phyloP scores from a whole-genome alignment of 2,329 filamentous ascomycete genomes.

The Botrytis galanthina region DNA sequence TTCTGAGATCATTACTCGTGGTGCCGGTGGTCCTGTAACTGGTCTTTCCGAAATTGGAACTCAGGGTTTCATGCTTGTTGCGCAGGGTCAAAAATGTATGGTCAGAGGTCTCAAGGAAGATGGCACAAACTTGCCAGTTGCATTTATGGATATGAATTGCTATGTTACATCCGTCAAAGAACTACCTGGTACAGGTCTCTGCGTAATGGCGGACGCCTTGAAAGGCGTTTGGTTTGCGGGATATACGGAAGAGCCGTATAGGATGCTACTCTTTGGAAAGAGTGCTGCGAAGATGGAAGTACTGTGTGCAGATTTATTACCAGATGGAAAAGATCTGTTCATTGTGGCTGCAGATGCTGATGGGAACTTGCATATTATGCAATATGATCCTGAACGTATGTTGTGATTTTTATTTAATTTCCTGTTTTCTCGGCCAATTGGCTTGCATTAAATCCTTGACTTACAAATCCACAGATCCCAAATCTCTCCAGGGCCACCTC shows the following conservation, averaged over 20 bases:
- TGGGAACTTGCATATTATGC: constrained; percentile 81
- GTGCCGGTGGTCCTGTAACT: constrained; percentile 87
- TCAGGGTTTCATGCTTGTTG: constrained; percentile 83
- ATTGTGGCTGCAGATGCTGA: constrained; percentile 82
- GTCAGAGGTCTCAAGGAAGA: constrained; percentile 95
- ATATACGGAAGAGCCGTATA: constrained; percentile 95
- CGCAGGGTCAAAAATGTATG: constrained; percentile 97
- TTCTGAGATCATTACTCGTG: constrained; percentile 86
- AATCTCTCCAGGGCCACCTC: constrained; percentile 84
- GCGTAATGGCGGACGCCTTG: constrained; percentile 82
- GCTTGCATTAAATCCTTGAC: neutral
- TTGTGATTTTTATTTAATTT: constrained; percentile 28
- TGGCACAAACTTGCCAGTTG: constrained; percentile 84
- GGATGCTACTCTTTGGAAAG: constrained; percentile 90
- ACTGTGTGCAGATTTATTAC: constrained; percentile 81
- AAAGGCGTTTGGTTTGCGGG: constrained; percentile 96
- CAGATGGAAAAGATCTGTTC: constrained; percentile 77
- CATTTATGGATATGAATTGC: constrained; percentile 96
- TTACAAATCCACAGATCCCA: constrained; percentile 65
- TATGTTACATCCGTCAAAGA: constrained; percentile 86
- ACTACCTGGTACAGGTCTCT: constrained; percentile 78
- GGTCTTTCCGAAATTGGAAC: constrained; percentile 80
- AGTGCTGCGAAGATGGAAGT: constrained; percentile 75
- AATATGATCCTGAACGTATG: constrained; percentile 93
- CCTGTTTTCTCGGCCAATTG: constrained; percentile 1